These are phyloP conservation scores for Rhodomyrtus tomentosa DNA, from an alignment of 345 rosid genomes.

Conservation along the genomic window DNA sequence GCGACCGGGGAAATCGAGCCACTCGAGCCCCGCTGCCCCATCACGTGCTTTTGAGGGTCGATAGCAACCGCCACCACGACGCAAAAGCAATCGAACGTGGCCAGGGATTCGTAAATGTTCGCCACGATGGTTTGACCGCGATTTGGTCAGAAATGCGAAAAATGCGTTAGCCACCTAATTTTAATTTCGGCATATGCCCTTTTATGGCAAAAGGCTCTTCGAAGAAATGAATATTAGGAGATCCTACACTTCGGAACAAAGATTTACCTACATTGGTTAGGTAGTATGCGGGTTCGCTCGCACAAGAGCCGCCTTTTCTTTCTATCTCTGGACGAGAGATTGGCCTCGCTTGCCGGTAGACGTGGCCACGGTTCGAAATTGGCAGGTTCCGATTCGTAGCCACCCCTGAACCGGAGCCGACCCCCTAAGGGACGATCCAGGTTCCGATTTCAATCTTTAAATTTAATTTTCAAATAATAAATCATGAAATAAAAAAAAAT, in stretches of 20 bases:
- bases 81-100: neutral
- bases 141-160: neutral
- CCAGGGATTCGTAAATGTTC: neutral
- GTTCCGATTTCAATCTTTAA: too few species aligned
- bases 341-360: too few species aligned
- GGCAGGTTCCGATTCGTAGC: too few species aligned
- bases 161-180: neutral
- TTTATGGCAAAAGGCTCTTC: neutral
- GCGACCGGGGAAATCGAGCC: neutral
- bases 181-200: neutral
- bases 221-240: neutral
- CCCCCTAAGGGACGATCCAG: too few species aligned
- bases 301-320: fast-evolving
- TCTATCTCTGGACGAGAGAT: too few species aligned
- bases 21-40: neutral
- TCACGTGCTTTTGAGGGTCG: neutral
- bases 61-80: neutral
- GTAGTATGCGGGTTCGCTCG: neutral
- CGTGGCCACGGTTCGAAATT: too few species aligned
- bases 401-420: too few species aligned
- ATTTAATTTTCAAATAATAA: too few species aligned
- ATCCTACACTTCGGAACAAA: neutral
- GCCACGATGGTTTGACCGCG: neutral
- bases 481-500: too few species aligned
- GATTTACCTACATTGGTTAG: neutral